Percentiles rank a stretch among this genome's conserved stretches.
Evolutionary conservation across 2,329 filamentous ascomycete genomes (phyloP).

Genomic region (Alternaria arbusti): DNA sequence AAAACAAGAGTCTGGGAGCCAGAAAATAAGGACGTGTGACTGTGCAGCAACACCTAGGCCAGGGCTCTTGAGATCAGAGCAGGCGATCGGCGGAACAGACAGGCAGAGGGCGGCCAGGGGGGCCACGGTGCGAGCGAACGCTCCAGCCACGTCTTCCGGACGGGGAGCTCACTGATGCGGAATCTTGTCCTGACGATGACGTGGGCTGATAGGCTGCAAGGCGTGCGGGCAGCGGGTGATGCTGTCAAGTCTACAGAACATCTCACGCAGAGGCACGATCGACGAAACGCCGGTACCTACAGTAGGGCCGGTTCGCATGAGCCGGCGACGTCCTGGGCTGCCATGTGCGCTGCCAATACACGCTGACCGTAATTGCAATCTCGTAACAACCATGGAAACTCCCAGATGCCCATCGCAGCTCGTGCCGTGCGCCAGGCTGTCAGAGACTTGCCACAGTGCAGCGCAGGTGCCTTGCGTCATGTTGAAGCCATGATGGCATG

Average conservation of each 20-base stretch:
- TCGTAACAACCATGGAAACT: neutral
- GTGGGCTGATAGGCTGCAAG: conserved; percentile 4
- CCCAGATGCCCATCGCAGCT: neutral
- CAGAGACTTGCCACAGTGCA: neutral
- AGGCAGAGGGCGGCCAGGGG: neutral
- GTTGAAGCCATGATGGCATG: neutral
- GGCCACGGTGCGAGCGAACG: neutral
- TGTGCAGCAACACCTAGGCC: conserved; percentile 7
- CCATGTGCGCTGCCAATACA: neutral
- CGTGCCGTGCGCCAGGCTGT: neutral
- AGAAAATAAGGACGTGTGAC: conserved; percentile 10
- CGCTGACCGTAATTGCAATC: neutral
- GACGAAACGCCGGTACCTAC: conserved; percentile 13
- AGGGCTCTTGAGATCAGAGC: conserved; percentile 11
- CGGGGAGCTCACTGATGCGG: conserved; percentile 4
- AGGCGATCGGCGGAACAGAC: conserved; percentile 10
- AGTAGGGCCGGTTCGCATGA: conserved; percentile 16
- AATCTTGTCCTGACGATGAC: neutral
- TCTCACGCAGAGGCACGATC: conserved; percentile 8
- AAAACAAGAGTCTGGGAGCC: conserved; percentile 16
- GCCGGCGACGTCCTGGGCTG: neutral
- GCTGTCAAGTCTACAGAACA: conserved; percentile 12
- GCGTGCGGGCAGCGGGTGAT: conserved; percentile 4
- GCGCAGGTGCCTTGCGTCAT: neutral
- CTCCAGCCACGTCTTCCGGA: conserved; percentile 1